Percentiles rank a stretch among this genome's conserved stretches.
Evolutionary conservation across 768 basidiomycete species (phyloP).

Genomic region (Termitomyces sp.): DNA sequence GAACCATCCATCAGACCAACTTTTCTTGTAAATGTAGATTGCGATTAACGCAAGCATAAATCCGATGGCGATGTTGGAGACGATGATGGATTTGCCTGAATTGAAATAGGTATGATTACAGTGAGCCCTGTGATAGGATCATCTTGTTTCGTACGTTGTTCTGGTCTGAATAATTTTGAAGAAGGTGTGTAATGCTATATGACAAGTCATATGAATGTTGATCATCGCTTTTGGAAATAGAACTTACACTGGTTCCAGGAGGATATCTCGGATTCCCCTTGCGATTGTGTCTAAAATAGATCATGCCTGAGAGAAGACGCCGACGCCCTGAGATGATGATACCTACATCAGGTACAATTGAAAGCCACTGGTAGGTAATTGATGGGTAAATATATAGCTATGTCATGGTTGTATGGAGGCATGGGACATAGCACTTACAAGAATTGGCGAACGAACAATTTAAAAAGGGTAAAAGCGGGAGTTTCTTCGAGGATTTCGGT

Average conservation of each 20-base stretch:
- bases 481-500: slow-evolving; percentile 49
- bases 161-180: slow-evolving; percentile 44
- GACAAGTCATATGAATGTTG: slow-evolving; percentile 1
- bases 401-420: neutral
- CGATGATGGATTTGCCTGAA: slow-evolving; percentile 34
- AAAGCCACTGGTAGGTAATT: slow-evolving; percentile 33
- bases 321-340: neutral
- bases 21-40: slow-evolving; percentile 26
- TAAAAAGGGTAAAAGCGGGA: slow-evolving; percentile 49
- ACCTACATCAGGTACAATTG: slow-evolving; percentile 44
- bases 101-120: neutral
- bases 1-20: slow-evolving; percentile 33
- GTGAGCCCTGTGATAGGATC: neutral
- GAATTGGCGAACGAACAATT: slow-evolving; percentile 47
- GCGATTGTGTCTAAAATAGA: slow-evolving; percentile 36
- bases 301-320: slow-evolving; percentile 10
- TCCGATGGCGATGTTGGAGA: slow-evolving; percentile 41
- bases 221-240: slow-evolving; percentile 5
- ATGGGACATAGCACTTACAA: slow-evolving; percentile 32
- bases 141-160: slow-evolving; percentile 34
- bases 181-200: slow-evolving; percentile 42
- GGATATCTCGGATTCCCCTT: slow-evolving; percentile 48
- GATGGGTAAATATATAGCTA: slow-evolving; percentile 3
- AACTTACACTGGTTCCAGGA: slow-evolving; percentile 40
- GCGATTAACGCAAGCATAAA: slow-evolving; percentile 36